Base-by-base conservation (phyloP, 805 yeast species). In the Clavispora vitiphila region DNA sequence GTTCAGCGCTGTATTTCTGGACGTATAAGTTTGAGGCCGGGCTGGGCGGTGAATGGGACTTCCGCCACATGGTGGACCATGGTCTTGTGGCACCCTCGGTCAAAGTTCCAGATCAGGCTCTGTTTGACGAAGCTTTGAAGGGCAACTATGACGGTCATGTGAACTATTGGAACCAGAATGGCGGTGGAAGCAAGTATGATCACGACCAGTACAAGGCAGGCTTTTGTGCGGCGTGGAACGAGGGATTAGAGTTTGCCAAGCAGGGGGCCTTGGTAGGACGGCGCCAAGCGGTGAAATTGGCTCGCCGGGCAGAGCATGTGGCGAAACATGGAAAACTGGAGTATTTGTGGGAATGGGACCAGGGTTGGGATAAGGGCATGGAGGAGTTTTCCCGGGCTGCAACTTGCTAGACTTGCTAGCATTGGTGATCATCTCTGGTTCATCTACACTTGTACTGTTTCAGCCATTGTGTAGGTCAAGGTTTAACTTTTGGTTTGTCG, bases 1-100 rank as follows among this genome's bases (percentile, higher is more conserved):
- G 71, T 8, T 74, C 79, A 42, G 98, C 98, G 0, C 72, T 77
- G 44, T 90, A 74, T 61, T 91, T 93, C 63, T 91, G 98, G 98
- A 86, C 96, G 2, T 85, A 67, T 60, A 87, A 88, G 63, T 90
- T 90, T 57, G 78, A 83, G 57, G 72, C 80, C 43, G 97, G 97
- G 2, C 83, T 82, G 56, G 97, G 97, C 34, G 98, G 98, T 12
- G 97, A 88, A 64, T 91, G 98, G 98, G 97, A 93, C 38, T 83
- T 87, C 63, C 72, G 74, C 19, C 85, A 88, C 27, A 86, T 86
- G 89, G 67, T 74, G 16, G 80, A 82, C 18, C 64, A 65, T 39
- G 51, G 54, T 5, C 61, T 66, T 30, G 38, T 40, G 11, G 43
- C 54, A 3, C 53, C 59, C 27, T 49, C 47, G 25, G 54, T 55